Conservation (phyloP, 331 rosid species). For the Telfairia occidentalis region DNA sequence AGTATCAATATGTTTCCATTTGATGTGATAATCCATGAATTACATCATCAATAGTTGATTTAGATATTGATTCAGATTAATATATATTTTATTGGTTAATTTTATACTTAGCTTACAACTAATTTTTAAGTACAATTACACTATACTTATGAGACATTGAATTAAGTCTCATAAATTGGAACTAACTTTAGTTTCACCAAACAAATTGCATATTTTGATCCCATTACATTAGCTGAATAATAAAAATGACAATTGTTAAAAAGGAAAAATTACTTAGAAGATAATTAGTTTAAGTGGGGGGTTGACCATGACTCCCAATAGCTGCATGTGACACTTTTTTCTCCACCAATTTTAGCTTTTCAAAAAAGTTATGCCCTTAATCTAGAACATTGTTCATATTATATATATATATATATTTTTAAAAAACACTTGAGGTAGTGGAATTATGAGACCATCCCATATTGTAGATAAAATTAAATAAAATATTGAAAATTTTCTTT, state of each 20-base stretch:
- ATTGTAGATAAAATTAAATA: not conserved
- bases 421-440: not conserved
- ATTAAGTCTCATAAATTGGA: not conserved
- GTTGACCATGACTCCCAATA: not conserved
- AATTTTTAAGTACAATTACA: too few relatives aligned
- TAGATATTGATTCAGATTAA: too few relatives aligned
- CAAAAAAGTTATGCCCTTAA: not conserved
- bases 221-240: not conserved
- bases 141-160: too few relatives aligned
- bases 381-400: constrained; percentile 1
- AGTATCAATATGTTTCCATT: too few relatives aligned
- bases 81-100: too few relatives aligned
- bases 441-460: not conserved
- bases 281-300: not conserved
- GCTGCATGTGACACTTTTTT: not conserved
- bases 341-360: not conserved
- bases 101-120: too few relatives aligned
- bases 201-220: not conserved
- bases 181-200: not conserved
- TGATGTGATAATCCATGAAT: too few relatives aligned
- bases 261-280: not conserved
- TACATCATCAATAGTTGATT: too few relatives aligned
- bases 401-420: not conserved
- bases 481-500: not conserved
- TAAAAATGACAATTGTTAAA: not conserved